A percentile compares a stretch with the other conserved stretches of the same genome.
These are phyloP conservation scores for Mucor piriformis DNA, from an alignment of 371 early-diverging fungal species.

Conservation along the genomic window DNA sequence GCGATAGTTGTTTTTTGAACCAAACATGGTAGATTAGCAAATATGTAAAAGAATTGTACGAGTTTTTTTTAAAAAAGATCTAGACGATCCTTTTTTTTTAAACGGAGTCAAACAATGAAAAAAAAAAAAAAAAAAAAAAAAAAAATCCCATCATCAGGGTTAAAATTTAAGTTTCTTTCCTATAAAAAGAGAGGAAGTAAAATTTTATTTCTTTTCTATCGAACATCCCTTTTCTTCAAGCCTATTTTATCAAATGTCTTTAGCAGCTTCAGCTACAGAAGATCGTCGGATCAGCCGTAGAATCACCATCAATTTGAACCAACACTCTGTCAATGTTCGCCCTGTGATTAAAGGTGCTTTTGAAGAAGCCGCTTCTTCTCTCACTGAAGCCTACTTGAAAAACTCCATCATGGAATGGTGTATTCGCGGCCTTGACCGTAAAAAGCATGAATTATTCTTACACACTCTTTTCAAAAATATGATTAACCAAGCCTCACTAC, in stretches of 20 bases:
- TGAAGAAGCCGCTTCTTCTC: slow-evolving; percentile 48
- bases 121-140: too few relatives aligned
- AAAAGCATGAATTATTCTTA: slow-evolving; percentile 35
- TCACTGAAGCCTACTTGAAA: slow-evolving; percentile 40
- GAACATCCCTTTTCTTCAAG: neutral
- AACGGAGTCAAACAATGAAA: neutral
- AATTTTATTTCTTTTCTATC: too few relatives aligned
- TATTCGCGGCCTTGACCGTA: slow-evolving; percentile 21
- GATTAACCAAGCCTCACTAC: slow-evolving; percentile 37
- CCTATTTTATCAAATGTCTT: slow-evolving; percentile 5
- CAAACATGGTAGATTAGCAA: too few relatives aligned
- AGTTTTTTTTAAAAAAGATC: too few relatives aligned
- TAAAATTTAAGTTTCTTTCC: neutral
- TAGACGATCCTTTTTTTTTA: neutral
- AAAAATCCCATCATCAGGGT: too few relatives aligned
- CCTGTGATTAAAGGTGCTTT: slow-evolving; percentile 37
- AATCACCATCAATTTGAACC: slow-evolving; percentile 36
- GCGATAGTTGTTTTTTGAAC: too few relatives aligned
- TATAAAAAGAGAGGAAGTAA: neutral
- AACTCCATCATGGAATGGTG: slow-evolving; percentile 41
- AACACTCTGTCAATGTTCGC: neutral
- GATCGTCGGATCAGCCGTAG: slow-evolving; percentile 38
- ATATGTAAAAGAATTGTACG: too few relatives aligned
- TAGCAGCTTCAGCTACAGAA: neutral
- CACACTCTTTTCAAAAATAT: slow-evolving; percentile 39